Percentiles rank a stretch among this genome's conserved stretches.
These are phyloP conservation scores for Wickerhamiella bombiphila DNA, from an alignment of 805 yeast genomes.

Conservation along the genomic window DNA sequence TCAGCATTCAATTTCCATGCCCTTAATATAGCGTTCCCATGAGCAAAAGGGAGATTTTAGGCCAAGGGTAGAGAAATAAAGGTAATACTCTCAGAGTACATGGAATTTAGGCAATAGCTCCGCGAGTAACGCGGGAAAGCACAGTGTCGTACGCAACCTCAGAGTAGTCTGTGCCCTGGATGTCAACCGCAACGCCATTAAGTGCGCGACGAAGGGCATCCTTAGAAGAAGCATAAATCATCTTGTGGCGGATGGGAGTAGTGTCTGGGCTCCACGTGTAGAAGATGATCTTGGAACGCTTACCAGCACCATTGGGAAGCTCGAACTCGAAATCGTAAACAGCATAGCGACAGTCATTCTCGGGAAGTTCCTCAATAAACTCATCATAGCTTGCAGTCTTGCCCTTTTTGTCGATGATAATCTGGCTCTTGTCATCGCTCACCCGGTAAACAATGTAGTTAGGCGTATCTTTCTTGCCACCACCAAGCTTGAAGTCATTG, in stretches of 20 bases:
- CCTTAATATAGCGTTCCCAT: too few relatives aligned
- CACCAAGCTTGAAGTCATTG: slow-evolving; percentile 87
- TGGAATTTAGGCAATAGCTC: slow-evolving; percentile 31
- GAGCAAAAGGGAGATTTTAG: too few relatives aligned
- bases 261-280: slow-evolving; percentile 97
- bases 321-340: slow-evolving; percentile 95
- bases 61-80: not conserved
- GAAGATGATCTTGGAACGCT: slow-evolving; percentile 61
- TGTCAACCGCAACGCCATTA: slow-evolving; percentile 84
- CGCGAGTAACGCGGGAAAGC: slow-evolving; percentile 75
- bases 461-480: slow-evolving; percentile 40
- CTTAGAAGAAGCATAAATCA: slow-evolving; percentile 97
- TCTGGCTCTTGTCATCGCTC: slow-evolving; percentile 78
- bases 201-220: slow-evolving; percentile 95
- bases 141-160: slow-evolving; percentile 94
- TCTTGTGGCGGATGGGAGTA: slow-evolving; percentile 83
- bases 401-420: slow-evolving; percentile 78
- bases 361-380: slow-evolving; percentile 81
- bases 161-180: slow-evolving; percentile 96
- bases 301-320: slow-evolving; percentile 80
- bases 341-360: slow-evolving; percentile 91
- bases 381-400: slow-evolving; percentile 62
- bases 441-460: slow-evolving; percentile 72
- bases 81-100: not conserved
- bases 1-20: too few relatives aligned